Conservation (phyloP, 148 eudicot species). For the Diospyros lotus region DNA sequence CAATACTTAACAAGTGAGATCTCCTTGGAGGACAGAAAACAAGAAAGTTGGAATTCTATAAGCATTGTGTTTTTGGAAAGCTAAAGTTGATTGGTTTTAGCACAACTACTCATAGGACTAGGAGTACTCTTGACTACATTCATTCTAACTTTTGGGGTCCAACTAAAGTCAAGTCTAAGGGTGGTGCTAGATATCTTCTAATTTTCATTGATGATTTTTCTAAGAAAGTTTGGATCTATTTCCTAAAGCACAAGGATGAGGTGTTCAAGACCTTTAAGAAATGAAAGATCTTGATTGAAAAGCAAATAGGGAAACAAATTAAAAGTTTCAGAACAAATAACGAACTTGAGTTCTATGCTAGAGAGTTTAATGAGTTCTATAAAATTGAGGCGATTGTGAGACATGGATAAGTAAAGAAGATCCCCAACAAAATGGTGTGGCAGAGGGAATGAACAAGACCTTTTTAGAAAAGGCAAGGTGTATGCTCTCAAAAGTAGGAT, state of each 20-base stretch:
- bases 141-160: constrained; percentile 11
- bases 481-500: too few relatives aligned
- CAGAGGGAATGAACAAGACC: too few relatives aligned
- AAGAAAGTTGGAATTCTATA: not conserved
- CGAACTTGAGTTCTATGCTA: too few relatives aligned
- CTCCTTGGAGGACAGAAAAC: not conserved
- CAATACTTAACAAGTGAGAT: not conserved
- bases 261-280: too few relatives aligned
- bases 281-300: too few relatives aligned
- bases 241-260: not conserved
- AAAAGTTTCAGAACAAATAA: too few relatives aligned
- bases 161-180: not conserved
- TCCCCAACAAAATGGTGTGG: too few relatives aligned
- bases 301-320: too few relatives aligned
- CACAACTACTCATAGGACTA: not conserved
- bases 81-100: not conserved
- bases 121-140: constrained; percentile 1
- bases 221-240: constrained; percentile 7
- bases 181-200: constrained; percentile 3
- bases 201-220: constrained; percentile 18
- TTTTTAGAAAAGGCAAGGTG: too few relatives aligned
- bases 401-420: too few relatives aligned
- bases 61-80: constrained; percentile 9
- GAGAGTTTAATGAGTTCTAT: too few relatives aligned
- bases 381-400: too few relatives aligned